Percentiles rank a stretch among this genome's conserved stretches.
Conservation (phyloP, 192 early-diverging fungal species). For the Borealophlyctis nickersoniae region DNA sequence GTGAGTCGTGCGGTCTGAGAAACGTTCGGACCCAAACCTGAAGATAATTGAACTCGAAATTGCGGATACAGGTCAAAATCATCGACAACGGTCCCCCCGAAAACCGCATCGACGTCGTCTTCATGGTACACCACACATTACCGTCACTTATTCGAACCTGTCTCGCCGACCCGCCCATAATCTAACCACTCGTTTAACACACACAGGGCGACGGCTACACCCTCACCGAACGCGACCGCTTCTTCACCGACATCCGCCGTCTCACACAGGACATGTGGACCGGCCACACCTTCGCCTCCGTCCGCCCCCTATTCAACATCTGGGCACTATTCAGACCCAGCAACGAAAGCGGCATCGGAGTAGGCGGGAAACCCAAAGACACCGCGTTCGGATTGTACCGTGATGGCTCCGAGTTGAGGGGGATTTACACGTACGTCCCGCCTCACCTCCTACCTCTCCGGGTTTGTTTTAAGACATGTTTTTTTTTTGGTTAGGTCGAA, state of each 20-base stretch:
- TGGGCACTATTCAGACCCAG: constrained; percentile 51
- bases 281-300: constrained; percentile 50
- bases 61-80: constrained; percentile 31
- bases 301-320: constrained; percentile 56
- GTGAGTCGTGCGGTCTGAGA: no score
- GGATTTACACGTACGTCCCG: constrained; percentile 44
- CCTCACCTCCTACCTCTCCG: not conserved
- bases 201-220: constrained; percentile 56
- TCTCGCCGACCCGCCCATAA: no score
- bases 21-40: no score
- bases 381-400: constrained; percentile 58
- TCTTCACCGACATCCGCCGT: constrained; percentile 52
- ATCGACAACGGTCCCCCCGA: constrained; percentile 48
- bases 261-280: constrained; percentile 56
- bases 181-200: no score
- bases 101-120: constrained; percentile 58
- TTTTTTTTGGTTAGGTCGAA: constrained; percentile 29
- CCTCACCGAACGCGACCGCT: constrained; percentile 39
- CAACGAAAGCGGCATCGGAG: constrained; percentile 54
- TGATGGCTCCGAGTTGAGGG: constrained; percentile 60
- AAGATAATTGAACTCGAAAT: no score
- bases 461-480: not conserved
- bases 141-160: no score
- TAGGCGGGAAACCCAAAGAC: constrained; percentile 44
- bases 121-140: constrained; percentile 52